phyloP scores from a whole-genome alignment of 345 rosid species.

The Boechera stricta region DNA sequence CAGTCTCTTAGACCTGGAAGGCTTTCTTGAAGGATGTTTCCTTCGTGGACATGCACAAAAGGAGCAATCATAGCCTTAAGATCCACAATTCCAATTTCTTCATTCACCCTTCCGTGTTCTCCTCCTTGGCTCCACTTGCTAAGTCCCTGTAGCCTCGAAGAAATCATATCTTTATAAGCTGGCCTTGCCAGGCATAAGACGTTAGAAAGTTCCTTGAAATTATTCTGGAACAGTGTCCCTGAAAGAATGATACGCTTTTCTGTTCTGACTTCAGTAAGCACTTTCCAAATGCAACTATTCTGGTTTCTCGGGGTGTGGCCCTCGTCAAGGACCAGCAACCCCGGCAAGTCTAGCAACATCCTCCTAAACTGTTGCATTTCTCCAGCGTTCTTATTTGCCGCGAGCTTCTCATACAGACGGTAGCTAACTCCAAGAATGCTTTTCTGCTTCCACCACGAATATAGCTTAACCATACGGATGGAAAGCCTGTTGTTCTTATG shows the following conservation, averaged over 20 bases:
- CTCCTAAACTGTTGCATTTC: constrained; percentile 32
- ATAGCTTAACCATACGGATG: constrained; percentile 61
- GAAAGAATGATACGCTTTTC: constrained; percentile 71
- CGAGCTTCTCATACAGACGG: constrained; percentile 58
- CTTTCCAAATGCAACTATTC: constrained; percentile 61
- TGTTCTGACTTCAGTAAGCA: constrained; percentile 57
- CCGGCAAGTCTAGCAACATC: constrained; percentile 57
- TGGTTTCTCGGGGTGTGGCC: constrained; percentile 81
- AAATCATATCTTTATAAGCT: constrained; percentile 41
- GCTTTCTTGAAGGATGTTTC: constrained; percentile 55
- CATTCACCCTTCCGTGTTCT: constrained; percentile 43
- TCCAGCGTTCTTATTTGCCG: constrained; percentile 24
- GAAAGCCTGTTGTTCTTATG: neutral
- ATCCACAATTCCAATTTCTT: constrained; percentile 48
- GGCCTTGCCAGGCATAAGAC: constrained; percentile 62
- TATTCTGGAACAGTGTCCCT: constrained; percentile 88
- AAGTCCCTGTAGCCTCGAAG: constrained; percentile 39
- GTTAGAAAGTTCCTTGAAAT: constrained; percentile 69
- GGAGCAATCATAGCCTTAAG: constrained; percentile 52
- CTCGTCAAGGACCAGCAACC: constrained; percentile 73
- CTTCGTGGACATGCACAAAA: constrained; percentile 77
- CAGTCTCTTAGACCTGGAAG: constrained; percentile 74
- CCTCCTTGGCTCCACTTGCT: constrained; percentile 45
- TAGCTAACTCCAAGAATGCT: constrained; percentile 74
- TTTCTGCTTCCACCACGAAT: constrained; percentile 59